phyloP scores from a whole-genome alignment of 208 protist genomes.

The Leishmania arabica region DNA sequence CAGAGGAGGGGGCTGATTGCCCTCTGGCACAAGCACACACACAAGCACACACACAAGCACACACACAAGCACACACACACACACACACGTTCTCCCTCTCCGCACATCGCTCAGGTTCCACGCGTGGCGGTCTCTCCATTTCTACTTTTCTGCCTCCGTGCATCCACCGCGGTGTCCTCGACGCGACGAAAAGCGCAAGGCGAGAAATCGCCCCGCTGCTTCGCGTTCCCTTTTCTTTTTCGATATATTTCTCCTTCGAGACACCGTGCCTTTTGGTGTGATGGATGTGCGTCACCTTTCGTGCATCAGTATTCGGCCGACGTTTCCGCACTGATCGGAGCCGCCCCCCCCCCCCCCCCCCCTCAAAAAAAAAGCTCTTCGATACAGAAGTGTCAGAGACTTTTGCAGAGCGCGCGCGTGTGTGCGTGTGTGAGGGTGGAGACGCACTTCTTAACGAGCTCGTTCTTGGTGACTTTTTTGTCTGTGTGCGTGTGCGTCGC shows the following conservation, averaged over 20 bases:
- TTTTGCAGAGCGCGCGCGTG: not conserved
- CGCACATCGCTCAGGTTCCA: not conserved
- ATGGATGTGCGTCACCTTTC: not conserved
- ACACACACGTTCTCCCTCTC: not conserved
- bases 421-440: not conserved
- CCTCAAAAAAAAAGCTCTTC: not conserved
- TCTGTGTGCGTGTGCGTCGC: not conserved
- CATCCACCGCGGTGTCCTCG: not conserved
- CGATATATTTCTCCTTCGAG: not conserved
- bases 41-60: no score
- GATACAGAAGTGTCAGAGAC: not conserved
- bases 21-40: no score
- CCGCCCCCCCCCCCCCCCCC: no score
- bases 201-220: not conserved
- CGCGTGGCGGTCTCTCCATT: not conserved
- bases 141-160: not conserved
- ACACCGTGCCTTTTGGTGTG: not conserved
- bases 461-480: not conserved
- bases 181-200: not conserved
- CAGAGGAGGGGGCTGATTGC: not conserved
- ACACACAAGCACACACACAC: no score
- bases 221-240: not conserved
- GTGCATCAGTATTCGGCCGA: not conserved
- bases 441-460: not conserved
- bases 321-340: not conserved